A percentile compares a stretch with the other conserved stretches of the same genome.
Conservation (phyloP, 2,329 filamentous ascomycete genomes). For the Hymenoscyphus salicellus region DNA sequence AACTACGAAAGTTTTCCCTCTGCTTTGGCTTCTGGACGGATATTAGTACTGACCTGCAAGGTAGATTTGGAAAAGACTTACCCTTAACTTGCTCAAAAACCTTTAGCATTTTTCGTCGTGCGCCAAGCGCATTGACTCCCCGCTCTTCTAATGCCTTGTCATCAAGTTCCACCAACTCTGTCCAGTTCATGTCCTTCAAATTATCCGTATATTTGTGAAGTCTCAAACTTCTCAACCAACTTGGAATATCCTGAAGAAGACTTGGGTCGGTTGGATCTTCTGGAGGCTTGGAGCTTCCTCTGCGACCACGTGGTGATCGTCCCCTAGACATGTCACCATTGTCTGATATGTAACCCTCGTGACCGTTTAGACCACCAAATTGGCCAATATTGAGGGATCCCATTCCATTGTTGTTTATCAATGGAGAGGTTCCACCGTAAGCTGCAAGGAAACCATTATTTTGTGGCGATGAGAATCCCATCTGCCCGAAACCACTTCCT, state of each 20-base stretch:
- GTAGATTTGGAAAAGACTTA: constrained; percentile 37
- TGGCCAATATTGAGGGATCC: constrained; percentile 63
- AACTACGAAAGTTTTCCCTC: constrained; percentile 64
- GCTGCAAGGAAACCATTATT: constrained; percentile 92
- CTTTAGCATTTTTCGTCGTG: constrained; percentile 96
- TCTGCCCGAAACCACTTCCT: constrained; percentile 55
- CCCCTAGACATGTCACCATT: constrained; percentile 89
- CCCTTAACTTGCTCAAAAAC: constrained; percentile 95
- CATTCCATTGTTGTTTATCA: constrained; percentile 70
- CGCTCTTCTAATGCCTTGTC: constrained; percentile 90
- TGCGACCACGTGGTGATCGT: constrained; percentile 83
- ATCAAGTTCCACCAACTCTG: constrained; percentile 84
- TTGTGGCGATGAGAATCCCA: constrained; percentile 82
- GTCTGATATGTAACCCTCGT: constrained; percentile 88
- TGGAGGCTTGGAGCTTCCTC: constrained; percentile 94
- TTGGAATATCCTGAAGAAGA: constrained; percentile 90
- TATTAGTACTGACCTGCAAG: constrained; percentile 31
- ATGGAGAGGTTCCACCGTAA: constrained; percentile 71
- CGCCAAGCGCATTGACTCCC: constrained; percentile 91
- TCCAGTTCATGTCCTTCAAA: constrained; percentile 95
- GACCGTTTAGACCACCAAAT: constrained; percentile 65
- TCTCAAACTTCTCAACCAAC: constrained; percentile 89
- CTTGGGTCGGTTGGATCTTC: constrained; percentile 93
- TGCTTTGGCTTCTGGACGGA: constrained; percentile 61
- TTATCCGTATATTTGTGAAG: constrained; percentile 99